Percentiles rank a stretch among this genome's conserved stretches.
Conservation (phyloP, 2,329 filamentous ascomycete genomes). For the Pseudocercospora ulei region DNA sequence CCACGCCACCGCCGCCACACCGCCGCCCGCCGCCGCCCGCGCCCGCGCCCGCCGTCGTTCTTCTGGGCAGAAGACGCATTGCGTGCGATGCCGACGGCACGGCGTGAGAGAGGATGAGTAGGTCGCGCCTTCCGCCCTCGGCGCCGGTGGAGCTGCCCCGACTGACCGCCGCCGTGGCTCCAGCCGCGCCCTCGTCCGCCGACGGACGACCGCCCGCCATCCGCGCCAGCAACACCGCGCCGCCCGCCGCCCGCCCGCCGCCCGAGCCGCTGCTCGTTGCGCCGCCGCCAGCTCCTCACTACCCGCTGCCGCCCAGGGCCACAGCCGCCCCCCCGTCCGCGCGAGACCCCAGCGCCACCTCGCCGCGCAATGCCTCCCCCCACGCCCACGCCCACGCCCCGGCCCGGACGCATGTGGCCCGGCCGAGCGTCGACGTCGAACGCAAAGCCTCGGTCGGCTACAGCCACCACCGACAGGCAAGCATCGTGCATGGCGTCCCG, state of each 20-base stretch:
- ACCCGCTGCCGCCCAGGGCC: slow-evolving; percentile 14
- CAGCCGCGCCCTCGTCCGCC: slow-evolving; percentile 27
- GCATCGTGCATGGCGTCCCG: slow-evolving; percentile 91
- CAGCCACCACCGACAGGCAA: slow-evolving; percentile 90
- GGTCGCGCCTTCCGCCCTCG: slow-evolving; percentile 10
- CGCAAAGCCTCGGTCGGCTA: slow-evolving; percentile 51
- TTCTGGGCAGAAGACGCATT: background rate
- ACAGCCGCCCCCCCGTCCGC: slow-evolving; percentile 20
- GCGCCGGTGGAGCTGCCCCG: slow-evolving; percentile 17
- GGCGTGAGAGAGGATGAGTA: slow-evolving; percentile 18
- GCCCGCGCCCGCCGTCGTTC: too few species aligned
- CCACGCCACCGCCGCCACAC: too few species aligned
- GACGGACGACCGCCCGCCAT: slow-evolving; percentile 24
- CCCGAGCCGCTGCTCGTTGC: slow-evolving; percentile 31
- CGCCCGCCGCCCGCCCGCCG: slow-evolving; percentile 28
- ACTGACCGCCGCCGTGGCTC: slow-evolving; percentile 24
- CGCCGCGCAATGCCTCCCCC: slow-evolving; percentile 37
- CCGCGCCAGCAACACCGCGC: slow-evolving; percentile 16
- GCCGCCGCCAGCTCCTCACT: slow-evolving; percentile 26
- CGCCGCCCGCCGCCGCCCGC: too few species aligned
- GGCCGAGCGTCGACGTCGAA: slow-evolving; percentile 37
- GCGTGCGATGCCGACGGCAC: slow-evolving; percentile 8
- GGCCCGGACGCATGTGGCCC: slow-evolving; percentile 30
- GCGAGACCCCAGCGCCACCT: slow-evolving; percentile 38
- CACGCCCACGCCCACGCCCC: slow-evolving; percentile 39